Evolutionary conservation across 148 eudicot genomes (phyloP).

Genomic region (Rhododendron ovatum): DNA sequence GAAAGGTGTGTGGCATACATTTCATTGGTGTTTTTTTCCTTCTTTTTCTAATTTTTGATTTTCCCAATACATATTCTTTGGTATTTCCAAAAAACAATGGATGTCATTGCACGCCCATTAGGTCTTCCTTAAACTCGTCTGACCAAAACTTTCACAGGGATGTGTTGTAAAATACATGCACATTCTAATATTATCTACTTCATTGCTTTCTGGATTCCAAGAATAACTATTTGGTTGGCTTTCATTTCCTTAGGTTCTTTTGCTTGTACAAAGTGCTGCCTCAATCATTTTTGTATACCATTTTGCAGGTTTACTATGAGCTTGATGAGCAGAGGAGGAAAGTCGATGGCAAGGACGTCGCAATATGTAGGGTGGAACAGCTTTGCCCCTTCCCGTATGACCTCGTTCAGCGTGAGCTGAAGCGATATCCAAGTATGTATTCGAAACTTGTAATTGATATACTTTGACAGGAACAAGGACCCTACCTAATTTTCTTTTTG

Average conservation of each 20-base stretch:
- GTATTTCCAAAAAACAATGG: neutral
- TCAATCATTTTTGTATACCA: neutral
- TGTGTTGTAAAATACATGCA: neutral
- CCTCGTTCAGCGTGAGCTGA: conserved; percentile 78
- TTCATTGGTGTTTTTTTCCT: neutral
- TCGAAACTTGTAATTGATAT: neutral
- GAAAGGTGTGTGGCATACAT: conserved; percentile 50
- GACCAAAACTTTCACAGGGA: neutral
- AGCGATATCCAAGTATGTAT: conserved; percentile 88
- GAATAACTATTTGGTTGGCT: neutral
- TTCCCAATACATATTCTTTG: neutral
- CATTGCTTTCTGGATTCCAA: neutral
- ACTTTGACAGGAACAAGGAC: neutral
- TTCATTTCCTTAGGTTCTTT: neutral
- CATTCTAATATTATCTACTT: neutral
- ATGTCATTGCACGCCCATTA: neutral
- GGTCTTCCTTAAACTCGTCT: neutral
- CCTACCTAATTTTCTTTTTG: neutral
- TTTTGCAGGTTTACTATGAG: conserved; percentile 83
- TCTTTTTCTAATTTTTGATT: neutral
- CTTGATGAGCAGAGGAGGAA: conserved; percentile 80
- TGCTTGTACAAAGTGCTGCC: neutral
- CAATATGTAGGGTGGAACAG: conserved; percentile 89
- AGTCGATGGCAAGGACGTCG: conserved; percentile 52
- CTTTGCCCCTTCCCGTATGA: conserved; percentile 95